These are phyloP conservation scores for Chiua virens DNA, from an alignment of 768 basidiomycete genomes.

Conservation along the genomic window DNA sequence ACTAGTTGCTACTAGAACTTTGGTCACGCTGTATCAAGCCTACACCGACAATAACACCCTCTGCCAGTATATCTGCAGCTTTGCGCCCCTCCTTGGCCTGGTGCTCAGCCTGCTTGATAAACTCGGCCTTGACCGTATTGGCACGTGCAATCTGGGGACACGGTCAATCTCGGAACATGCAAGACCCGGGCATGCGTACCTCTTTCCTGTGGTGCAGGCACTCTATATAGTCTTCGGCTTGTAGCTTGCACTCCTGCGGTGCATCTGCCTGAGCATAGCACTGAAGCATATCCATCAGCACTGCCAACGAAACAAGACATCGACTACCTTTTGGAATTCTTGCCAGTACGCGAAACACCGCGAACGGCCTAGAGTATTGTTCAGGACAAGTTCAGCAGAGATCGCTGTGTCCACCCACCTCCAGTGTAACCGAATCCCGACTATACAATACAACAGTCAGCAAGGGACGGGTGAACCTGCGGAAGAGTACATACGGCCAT, in stretches of 20 bases:
- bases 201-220: conserved; percentile 89
- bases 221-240: conserved; percentile 85
- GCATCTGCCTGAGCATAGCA: conserved; percentile 83
- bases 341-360: conserved; percentile 94
- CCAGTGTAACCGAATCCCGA: conserved; percentile 67
- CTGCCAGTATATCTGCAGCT: conserved; percentile 66
- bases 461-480: background rate
- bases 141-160: conserved; percentile 59
- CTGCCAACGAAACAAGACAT: background rate
- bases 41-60: conserved; percentile 72
- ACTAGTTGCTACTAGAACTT: conserved; percentile 3
- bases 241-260: conserved; percentile 68
- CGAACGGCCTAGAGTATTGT: conserved; percentile 57
- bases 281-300: conserved; percentile 37
- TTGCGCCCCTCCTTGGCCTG: conserved; percentile 71
- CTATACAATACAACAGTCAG: conserved; percentile 34
- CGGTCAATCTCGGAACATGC: background rate
- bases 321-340: conserved; percentile 70
- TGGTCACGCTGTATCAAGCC: conserved; percentile 67
- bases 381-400: background rate
- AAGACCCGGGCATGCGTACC: conserved; percentile 44
- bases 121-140: conserved; percentile 68
- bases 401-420: conserved; percentile 38
- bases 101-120: conserved; percentile 62
- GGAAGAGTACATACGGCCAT: conserved; percentile 39